Evolutionary conservation across 2,329 filamentous ascomycete genomes (phyloP).

Genomic region (Xylaria digitata): DNA sequence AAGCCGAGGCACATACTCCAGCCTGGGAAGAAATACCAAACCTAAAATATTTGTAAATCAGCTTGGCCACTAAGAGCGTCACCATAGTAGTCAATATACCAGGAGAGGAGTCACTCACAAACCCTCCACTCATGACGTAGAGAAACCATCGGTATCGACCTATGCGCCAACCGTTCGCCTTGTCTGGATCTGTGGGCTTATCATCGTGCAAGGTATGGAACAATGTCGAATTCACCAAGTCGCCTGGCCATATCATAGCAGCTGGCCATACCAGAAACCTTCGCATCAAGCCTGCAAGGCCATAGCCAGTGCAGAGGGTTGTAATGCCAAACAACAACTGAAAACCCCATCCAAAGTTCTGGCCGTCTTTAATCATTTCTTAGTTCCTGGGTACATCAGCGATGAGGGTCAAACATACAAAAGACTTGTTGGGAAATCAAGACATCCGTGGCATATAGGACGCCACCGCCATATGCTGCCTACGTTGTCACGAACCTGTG

Average conservation of each 20-base stretch:
- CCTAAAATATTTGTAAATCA: slow-evolving; percentile 51
- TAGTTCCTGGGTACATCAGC: background rate
- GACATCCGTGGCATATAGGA: slow-evolving; percentile 66
- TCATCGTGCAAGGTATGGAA: slow-evolving; percentile 75
- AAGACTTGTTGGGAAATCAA: slow-evolving; percentile 65
- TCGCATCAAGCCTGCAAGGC: slow-evolving; percentile 68
- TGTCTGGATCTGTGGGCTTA: slow-evolving; percentile 61
- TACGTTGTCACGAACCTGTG: slow-evolving; percentile 45
- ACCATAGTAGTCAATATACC: background rate
- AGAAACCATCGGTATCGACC: slow-evolving; percentile 69
- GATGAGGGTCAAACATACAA: slow-evolving; percentile 49
- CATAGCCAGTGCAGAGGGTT: slow-evolving; percentile 72
- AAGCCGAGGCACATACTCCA: slow-evolving; percentile 49
- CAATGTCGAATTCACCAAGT: slow-evolving; percentile 69
- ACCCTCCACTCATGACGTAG: slow-evolving; percentile 61
- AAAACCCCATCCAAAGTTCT: slow-evolving; percentile 68
- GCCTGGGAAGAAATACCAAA: slow-evolving; percentile 64
- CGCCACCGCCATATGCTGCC: slow-evolving; percentile 68
- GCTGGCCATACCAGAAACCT: slow-evolving; percentile 71
- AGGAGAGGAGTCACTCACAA: slow-evolving; percentile 29
- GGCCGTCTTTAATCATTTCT: slow-evolving; percentile 53
- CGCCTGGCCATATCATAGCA: slow-evolving; percentile 73
- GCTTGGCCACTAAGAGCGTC: background rate
- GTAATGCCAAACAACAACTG: slow-evolving; percentile 70
- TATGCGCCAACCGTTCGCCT: slow-evolving; percentile 68